Conservation (phyloP, 2,329 filamentous ascomycete genomes). For the Sclerotinia minor region DNA sequence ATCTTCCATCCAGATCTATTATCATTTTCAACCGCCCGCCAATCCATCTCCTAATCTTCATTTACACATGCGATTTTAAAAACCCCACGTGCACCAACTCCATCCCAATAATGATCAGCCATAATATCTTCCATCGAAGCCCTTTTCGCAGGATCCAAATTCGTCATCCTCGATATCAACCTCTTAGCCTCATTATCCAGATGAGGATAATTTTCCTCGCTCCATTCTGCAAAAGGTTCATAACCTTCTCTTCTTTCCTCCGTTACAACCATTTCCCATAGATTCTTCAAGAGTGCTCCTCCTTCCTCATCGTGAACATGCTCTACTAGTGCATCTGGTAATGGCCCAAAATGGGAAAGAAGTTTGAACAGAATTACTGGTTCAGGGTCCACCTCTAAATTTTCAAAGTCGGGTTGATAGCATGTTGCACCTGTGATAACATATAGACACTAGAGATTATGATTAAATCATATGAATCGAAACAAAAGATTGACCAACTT, state of each 20-base stretch:
- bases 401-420: slow-evolving; percentile 36
- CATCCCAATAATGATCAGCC: slow-evolving; percentile 26
- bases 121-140: slow-evolving; percentile 28
- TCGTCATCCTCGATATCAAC: slow-evolving; percentile 40
- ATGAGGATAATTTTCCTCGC: slow-evolving; percentile 39
- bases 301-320: slow-evolving; percentile 36
- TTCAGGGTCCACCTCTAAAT: slow-evolving; percentile 35
- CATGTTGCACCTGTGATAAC: slow-evolving; percentile 36
- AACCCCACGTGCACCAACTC: slow-evolving; percentile 9
- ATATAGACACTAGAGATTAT: slow-evolving; percentile 32
- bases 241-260: background rate
- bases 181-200: slow-evolving; percentile 39
- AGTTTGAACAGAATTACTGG: slow-evolving; percentile 38
- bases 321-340: slow-evolving; percentile 36
- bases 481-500: slow-evolving; percentile 19
- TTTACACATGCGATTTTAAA: background rate
- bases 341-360: slow-evolving; percentile 39
- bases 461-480: slow-evolving; percentile 4
- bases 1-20: too few relatives aligned
- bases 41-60: background rate
- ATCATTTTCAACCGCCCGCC: too few relatives aligned
- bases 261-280: slow-evolving; percentile 13
- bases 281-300: slow-evolving; percentile 31
- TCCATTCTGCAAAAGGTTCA: slow-evolving; percentile 36
- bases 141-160: slow-evolving; percentile 40